phyloP scores from a whole-genome alignment of 768 basidiomycete genomes.

The Leccinum aurantiacum region DNA sequence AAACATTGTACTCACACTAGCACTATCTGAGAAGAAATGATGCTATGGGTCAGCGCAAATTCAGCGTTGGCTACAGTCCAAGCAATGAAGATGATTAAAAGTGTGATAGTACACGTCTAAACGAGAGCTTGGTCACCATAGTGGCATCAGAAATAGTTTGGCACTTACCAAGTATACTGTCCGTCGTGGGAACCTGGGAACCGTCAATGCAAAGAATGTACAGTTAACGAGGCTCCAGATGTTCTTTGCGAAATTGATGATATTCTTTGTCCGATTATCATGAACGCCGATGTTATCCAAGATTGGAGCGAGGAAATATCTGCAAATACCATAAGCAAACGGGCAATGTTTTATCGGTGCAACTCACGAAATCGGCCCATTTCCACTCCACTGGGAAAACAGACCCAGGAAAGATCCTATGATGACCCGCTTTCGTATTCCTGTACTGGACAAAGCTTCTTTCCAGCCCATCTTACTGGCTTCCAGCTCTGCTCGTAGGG shows the following conservation, averaged over 20 bases:
- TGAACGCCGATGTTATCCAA: conserved; percentile 23
- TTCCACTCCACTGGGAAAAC: conserved; percentile 19
- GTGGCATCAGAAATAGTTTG: not conserved
- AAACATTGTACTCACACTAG: conserved; percentile 7
- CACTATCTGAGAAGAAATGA: conserved; percentile 5
- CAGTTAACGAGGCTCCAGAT: conserved; percentile 14
- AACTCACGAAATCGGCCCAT: conserved; percentile 11
- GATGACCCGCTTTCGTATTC: conserved; percentile 18
- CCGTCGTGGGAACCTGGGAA: conserved; percentile 19
- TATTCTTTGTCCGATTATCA: conserved; percentile 18
- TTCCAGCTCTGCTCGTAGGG: conserved; percentile 25
- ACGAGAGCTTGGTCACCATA: not conserved
- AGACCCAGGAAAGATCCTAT: conserved; percentile 15
- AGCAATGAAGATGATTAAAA: conserved; percentile 13
- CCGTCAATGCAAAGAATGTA: conserved; percentile 6
- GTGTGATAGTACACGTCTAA: conserved; percentile 17
- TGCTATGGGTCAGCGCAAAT: conserved; percentile 16
- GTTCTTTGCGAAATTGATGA: conserved; percentile 12
- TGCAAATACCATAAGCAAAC: not conserved
- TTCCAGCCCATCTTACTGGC: not conserved
- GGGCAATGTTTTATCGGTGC: rapidly evolving
- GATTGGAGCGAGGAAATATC: conserved; percentile 12
- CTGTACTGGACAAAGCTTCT: conserved; percentile 7
- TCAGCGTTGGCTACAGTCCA: conserved; percentile 23
- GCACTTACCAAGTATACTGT: conserved; percentile 15